phyloP scores from a whole-genome alignment of 192 early-diverging fungal species.

The Funneliformis geosporum region DNA sequence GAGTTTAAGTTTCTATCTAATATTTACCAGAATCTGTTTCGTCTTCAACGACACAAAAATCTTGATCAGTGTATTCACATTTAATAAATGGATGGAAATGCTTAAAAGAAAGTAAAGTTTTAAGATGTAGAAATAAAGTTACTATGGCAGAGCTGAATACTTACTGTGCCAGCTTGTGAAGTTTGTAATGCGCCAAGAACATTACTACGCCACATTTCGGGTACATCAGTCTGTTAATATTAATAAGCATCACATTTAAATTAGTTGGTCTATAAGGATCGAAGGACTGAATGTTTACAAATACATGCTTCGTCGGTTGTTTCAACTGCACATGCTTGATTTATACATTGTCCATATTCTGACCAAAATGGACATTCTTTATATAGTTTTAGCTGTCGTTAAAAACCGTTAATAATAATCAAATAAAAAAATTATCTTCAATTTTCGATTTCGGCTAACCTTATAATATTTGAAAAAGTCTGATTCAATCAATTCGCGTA shows the following conservation, averaged over 20 bases:
- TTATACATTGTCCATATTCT: conserved; percentile 61
- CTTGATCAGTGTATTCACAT: conserved; percentile 69
- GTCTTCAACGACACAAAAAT: conserved; percentile 90
- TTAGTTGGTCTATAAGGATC: neutral
- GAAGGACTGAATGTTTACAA: neutral
- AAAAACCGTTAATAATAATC: neutral
- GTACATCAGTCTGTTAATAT: conserved; percentile 41
- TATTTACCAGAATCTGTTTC: conserved; percentile 53
- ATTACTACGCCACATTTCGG: conserved; percentile 47
- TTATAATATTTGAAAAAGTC: conserved; percentile 92
- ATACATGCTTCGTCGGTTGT: conserved; percentile 59
- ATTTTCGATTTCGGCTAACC: conserved; percentile 41
- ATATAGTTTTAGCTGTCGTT: conserved; percentile 61
- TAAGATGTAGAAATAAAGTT: conserved; percentile 12
- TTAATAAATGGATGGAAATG: conserved; percentile 54
- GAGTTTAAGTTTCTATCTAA: neutral
- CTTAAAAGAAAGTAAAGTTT: conserved; percentile 35
- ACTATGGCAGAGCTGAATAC: neutral
- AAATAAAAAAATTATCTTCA: neutral
- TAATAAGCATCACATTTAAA: neutral
- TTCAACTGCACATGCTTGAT: conserved; percentile 69
- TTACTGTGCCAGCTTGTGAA: conserved; percentile 54
- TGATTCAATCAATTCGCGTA: conserved; percentile 79
- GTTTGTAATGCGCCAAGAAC: conserved; percentile 73
- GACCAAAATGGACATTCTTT: conserved; percentile 78